These are phyloP conservation scores for Abortiporus biennis DNA, from an alignment of 1,284 basidiomycete species.

Conservation along the genomic window DNA sequence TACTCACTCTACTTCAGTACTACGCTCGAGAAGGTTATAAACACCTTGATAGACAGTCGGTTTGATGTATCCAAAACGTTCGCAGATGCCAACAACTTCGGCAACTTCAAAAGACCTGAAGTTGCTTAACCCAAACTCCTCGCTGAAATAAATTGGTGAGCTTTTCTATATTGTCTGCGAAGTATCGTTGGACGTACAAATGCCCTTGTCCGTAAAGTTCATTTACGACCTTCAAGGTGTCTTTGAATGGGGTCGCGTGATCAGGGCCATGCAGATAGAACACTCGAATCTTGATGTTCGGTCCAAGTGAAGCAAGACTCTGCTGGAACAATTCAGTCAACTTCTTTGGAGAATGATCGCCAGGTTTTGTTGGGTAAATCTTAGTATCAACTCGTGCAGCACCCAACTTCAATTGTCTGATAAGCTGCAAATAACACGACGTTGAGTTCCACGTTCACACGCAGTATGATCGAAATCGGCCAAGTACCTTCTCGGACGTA, in stretches of 20 bases:
- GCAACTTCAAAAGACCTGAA: constrained; percentile 56
- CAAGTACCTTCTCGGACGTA: constrained; percentile 41
- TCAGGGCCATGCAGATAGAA: constrained; percentile 55
- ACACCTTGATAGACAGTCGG: constrained; percentile 68
- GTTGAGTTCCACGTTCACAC: not conserved
- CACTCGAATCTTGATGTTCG: constrained; percentile 32
- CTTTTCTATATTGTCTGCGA: not conserved
- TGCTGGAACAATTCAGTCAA: constrained; percentile 31
- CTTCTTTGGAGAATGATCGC: constrained; percentile 31
- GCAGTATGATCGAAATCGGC: not conserved
- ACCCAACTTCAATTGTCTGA: not conserved
- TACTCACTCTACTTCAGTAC: constrained; percentile 6
- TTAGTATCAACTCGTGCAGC: constrained; percentile 17
- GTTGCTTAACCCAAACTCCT: constrained; percentile 46
- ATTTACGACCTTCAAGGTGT: constrained; percentile 41
- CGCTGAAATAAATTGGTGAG: constrained; percentile 8
- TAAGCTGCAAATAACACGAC: not conserved
- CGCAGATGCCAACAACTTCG: constrained; percentile 51
- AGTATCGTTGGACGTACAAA: constrained; percentile 13
- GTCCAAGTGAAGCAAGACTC: constrained; percentile 31
- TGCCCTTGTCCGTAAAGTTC: constrained; percentile 43
- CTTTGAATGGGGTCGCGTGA: constrained; percentile 37
- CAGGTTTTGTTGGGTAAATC: constrained; percentile 33
- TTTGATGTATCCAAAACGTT: constrained; percentile 46
- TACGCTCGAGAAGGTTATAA: constrained; percentile 47